phyloP scores from a whole-genome alignment of 208 protist genomes.

The Leishmania guyanensis region DNA sequence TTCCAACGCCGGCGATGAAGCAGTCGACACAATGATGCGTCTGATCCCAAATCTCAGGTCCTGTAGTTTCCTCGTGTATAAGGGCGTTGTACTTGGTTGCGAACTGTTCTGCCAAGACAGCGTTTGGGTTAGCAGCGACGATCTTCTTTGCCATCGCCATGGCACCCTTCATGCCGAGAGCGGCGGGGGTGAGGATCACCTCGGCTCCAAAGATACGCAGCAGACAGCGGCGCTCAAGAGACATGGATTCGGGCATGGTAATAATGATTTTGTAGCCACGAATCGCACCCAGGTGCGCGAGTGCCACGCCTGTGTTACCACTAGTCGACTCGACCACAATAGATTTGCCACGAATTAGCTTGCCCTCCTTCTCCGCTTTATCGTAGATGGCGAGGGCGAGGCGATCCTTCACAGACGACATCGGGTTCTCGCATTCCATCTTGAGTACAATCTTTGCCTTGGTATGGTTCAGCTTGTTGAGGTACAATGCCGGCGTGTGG shows the following conservation, averaged over 20 bases:
- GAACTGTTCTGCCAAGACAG: conserved; percentile 88
- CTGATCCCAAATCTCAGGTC: conserved; percentile 88
- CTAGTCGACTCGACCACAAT: conserved; percentile 90
- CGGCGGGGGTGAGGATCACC: conserved; percentile 88
- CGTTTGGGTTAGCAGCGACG: conserved; percentile 64
- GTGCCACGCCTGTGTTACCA: conserved; percentile 90
- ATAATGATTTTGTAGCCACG: conserved; percentile 91
- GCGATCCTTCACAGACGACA: conserved; percentile 89
- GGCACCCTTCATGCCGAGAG: conserved; percentile 90
- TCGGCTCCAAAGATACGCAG: conserved; percentile 88
- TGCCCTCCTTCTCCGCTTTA: conserved; percentile 83
- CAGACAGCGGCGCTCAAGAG: conserved; percentile 80
- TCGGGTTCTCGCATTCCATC: conserved; percentile 86
- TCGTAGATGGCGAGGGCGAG: conserved; percentile 80
- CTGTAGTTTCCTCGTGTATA: conserved; percentile 91
- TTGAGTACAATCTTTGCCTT: conserved; percentile 84
- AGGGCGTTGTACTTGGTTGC: conserved; percentile 83
- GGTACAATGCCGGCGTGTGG: conserved; percentile 87
- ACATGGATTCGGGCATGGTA: conserved; percentile 93
- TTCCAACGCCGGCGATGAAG: conserved; percentile 90
- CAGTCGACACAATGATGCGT: conserved; percentile 79
- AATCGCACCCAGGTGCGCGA: conserved; percentile 81
- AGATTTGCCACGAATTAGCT: conserved; percentile 76
- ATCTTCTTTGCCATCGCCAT: conserved; percentile 83
- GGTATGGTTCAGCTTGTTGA: conserved; percentile 82